phyloP scores from a whole-genome alignment of 805 yeast species.

The Metschnikowia bowlesiae region DNA sequence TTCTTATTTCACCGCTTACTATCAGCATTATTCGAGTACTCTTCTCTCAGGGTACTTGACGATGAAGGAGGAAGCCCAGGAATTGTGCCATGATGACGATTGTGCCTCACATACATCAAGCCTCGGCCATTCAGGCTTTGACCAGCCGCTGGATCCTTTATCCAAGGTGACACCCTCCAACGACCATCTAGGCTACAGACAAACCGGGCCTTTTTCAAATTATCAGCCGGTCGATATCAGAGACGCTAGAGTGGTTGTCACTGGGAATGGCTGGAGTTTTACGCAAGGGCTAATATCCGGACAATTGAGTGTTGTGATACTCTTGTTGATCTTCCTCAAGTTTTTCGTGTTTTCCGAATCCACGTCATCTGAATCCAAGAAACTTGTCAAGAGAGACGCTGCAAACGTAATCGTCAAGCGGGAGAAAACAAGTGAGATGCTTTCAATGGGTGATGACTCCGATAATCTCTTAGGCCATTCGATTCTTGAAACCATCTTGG shows the following conservation, averaged over 20 bases:
- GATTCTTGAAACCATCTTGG: constrained; percentile 52
- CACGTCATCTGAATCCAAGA: constrained; percentile 17
- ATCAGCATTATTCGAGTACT: background rate
- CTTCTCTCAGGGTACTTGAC: background rate
- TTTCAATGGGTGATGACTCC: constrained; percentile 6
- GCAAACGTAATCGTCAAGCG: constrained; percentile 32
- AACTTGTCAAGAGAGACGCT: constrained; percentile 22
- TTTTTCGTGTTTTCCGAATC: constrained; percentile 74
- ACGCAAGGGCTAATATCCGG: constrained; percentile 74
- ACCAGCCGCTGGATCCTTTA: background rate
- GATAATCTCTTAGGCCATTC: constrained; percentile 11
- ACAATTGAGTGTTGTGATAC: constrained; percentile 64
- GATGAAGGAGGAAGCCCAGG: background rate
- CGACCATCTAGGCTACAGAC: background rate
- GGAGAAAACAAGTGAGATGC: constrained; percentile 20
- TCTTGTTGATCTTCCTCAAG: constrained; percentile 60
- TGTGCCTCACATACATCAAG: background rate
- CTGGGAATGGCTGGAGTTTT: constrained; percentile 52
- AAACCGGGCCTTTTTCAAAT: background rate
- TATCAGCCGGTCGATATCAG: background rate
- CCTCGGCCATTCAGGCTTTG: background rate
- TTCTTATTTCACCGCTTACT: background rate
- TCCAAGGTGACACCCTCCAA: background rate
- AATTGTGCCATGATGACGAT: background rate
- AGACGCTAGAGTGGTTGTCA: background rate